These are phyloP conservation scores for Paramecium octaurelia DNA, from an alignment of 73 alveolate genomes.

Conservation along the genomic window DNA sequence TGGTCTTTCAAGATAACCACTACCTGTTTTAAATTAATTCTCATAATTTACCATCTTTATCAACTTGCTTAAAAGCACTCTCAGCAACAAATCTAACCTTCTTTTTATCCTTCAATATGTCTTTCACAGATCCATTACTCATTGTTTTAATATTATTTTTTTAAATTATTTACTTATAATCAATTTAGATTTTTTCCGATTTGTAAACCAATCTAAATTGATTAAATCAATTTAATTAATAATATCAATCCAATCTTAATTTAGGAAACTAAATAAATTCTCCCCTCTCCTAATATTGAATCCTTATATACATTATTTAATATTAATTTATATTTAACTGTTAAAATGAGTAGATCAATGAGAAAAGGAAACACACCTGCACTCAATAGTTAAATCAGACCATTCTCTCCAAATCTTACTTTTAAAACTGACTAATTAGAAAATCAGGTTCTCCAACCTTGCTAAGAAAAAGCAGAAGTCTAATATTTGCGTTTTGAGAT, in stretches of 20 bases:
- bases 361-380: slow-evolving; percentile 4
- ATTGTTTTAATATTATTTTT: neutral
- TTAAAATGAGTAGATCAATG: slow-evolving; percentile 35
- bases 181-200: neutral
- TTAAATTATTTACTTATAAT: neutral
- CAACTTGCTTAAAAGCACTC: neutral
- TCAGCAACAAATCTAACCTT: neutral
- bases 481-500: slow-evolving; percentile 39
- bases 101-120: neutral
- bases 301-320: neutral
- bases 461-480: slow-evolving; percentile 21
- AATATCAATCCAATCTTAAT: neutral
- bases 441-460: slow-evolving; percentile 18
- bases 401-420: slow-evolving; percentile 34
- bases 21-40: neutral
- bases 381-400: slow-evolving; percentile 28
- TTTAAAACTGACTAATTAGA: slow-evolving; percentile 27
- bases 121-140: neutral
- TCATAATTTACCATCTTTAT: neutral
- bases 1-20: slow-evolving; percentile 51
- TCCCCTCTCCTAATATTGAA: neutral
- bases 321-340: slow-evolving; percentile 17
- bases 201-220: neutral
- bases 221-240: neutral
- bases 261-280: neutral